These are phyloP conservation scores for Aspergillus alliaceus DNA, from an alignment of 2,329 filamentous ascomycete genomes.

Conservation along the genomic window DNA sequence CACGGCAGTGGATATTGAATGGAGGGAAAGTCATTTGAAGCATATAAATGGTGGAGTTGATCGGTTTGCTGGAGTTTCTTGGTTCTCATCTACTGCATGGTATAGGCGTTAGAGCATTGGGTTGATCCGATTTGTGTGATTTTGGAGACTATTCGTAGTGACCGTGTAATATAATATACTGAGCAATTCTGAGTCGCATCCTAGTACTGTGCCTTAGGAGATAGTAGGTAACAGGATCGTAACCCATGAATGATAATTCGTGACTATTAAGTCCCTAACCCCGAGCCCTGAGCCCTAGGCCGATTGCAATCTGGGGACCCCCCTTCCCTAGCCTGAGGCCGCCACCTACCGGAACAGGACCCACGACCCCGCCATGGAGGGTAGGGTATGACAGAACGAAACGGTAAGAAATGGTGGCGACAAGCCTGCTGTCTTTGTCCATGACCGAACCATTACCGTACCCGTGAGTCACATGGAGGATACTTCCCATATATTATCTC, in stretches of 20 bases:
- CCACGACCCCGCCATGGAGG: constrained; percentile 11
- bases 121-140: background rate
- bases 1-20: constrained; percentile 39
- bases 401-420: background rate
- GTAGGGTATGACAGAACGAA: background rate
- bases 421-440: background rate
- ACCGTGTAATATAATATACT: background rate
- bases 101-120: constrained; percentile 9
- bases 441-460: background rate
- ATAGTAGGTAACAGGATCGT: background rate
- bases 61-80: constrained; percentile 2
- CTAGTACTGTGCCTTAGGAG: no score
- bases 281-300: constrained; percentile 22
- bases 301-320: constrained; percentile 12
- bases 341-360: constrained; percentile 11
- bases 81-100: constrained; percentile 8
- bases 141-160: background rate
- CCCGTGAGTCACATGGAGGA: background rate
- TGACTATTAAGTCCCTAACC: constrained; percentile 17
- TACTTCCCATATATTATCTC: constrained; percentile 15
- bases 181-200: no score
- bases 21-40: constrained; percentile 31
- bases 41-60: background rate
- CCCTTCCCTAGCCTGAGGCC: constrained; percentile 10
- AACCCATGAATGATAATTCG: constrained; percentile 1